A percentile compares a stretch with the other conserved stretches of the same genome.
Conservation (phyloP, 257 asterid species). For the Apocynum venetum region DNA sequence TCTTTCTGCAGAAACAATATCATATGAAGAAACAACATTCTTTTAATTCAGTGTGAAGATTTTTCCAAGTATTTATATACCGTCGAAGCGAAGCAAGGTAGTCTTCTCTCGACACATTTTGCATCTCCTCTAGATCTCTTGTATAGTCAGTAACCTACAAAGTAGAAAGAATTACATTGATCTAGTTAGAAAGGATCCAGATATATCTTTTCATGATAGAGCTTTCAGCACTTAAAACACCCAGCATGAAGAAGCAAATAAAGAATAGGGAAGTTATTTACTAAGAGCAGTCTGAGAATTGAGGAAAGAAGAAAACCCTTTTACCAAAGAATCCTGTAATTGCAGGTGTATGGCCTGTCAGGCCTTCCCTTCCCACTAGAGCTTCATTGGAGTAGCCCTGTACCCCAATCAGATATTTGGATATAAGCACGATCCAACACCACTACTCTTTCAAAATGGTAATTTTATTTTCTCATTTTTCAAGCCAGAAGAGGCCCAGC, state of each 20-base stretch:
- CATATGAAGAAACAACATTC: slow-evolving; percentile 19
- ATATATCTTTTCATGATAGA: background rate
- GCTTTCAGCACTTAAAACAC: background rate
- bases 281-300: too few species aligned
- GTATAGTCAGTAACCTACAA: slow-evolving; percentile 83
- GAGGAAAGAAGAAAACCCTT: too few species aligned
- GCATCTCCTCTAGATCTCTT: slow-evolving; percentile 99
- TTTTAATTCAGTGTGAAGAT: background rate
- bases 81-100: slow-evolving; percentile 96
- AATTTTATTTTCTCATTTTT: background rate
- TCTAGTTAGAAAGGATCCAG: background rate
- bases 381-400: background rate
- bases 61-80: slow-evolving; percentile 28
- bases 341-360: too few species aligned
- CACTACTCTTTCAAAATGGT: background rate
- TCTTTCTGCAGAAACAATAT: slow-evolving; percentile 65
- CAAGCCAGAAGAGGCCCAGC: background rate
- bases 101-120: slow-evolving; percentile 88
- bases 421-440: background rate
- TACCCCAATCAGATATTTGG: background rate
- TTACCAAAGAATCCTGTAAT: too few species aligned
- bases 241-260: background rate
- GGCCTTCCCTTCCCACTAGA: background rate
- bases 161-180: background rate
- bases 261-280: background rate